Conservation (phyloP, 306 rosid genomes). For the Ormosia semicastrata region DNA sequence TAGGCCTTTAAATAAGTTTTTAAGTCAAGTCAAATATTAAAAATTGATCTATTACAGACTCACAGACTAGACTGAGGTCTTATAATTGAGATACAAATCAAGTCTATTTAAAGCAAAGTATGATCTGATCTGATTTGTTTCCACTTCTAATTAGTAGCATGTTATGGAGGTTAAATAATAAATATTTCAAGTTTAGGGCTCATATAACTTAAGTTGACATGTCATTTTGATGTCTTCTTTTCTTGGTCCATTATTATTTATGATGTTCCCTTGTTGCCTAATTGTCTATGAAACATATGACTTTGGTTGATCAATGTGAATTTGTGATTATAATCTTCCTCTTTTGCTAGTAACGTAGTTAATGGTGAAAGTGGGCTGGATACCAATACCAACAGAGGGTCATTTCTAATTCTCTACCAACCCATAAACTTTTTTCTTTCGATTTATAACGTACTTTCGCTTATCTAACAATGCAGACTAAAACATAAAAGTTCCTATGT, state of each 20-base stretch:
- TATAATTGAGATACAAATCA: too few species aligned
- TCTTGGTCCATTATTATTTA: background rate
- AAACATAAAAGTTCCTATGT: too few species aligned
- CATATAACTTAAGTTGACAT: background rate
- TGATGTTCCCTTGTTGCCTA: background rate
- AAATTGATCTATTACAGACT: too few species aligned
- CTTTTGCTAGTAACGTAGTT: background rate
- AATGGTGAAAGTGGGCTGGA: background rate
- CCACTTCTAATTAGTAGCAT: too few species aligned
- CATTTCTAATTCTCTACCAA: background rate
- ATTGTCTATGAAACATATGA: background rate
- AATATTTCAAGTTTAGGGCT: background rate
- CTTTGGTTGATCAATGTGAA: background rate
- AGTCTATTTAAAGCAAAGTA: too few species aligned
- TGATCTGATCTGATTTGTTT: too few species aligned
- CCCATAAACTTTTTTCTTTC: background rate
- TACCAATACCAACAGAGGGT: background rate
- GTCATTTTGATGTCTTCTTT: background rate
- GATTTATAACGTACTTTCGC: too few species aligned
- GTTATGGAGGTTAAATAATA: background rate
- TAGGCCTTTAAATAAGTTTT: too few species aligned
- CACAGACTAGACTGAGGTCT: too few species aligned
- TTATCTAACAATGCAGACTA: too few species aligned
- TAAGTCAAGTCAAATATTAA: too few species aligned
- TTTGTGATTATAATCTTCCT: background rate